These are phyloP conservation scores for Myxozyma udenii DNA, from an alignment of 805 yeast species.

Conservation along the genomic window DNA sequence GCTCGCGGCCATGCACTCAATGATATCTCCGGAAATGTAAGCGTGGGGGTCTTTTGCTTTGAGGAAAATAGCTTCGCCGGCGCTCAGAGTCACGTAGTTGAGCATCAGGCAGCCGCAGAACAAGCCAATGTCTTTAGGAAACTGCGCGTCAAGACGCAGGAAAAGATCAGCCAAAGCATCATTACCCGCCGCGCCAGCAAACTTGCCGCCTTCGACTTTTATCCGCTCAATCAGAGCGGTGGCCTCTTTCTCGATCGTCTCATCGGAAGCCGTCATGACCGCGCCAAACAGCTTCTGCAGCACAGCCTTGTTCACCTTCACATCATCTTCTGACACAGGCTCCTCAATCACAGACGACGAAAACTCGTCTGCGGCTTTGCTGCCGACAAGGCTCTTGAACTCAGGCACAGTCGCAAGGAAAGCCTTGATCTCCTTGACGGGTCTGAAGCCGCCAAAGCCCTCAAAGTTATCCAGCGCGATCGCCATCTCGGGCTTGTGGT, in stretches of 20 bases:
- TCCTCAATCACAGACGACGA: conserved; percentile 14
- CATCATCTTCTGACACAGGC: conserved; percentile 48
- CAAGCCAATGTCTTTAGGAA: conserved; percentile 90
- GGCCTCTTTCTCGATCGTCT: conserved; percentile 55
- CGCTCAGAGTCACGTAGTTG: conserved; percentile 75
- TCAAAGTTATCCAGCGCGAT: conserved; percentile 93
- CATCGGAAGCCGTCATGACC: conserved; percentile 79
- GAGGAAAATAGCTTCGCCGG: conserved; percentile 95
- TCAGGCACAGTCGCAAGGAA: conserved; percentile 75
- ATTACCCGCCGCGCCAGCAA: conserved; percentile 47
- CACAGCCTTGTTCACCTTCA: conserved; percentile 56
- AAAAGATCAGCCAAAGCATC: conserved; percentile 66
- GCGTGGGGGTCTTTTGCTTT: conserved; percentile 99
- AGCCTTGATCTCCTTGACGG: conserved; percentile 69
- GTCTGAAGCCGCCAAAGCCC: conserved; percentile 97
- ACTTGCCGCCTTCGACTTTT: conserved; percentile 53
- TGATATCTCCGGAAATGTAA: conserved; percentile 92
- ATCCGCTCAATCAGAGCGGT: conserved; percentile 66
- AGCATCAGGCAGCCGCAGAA: conserved; percentile 93
- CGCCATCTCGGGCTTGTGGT: conserved; percentile 99
- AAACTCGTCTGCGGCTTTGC: conserved; percentile 47
- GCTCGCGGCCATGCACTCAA: conserved; percentile 99
- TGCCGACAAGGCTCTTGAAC: conserved; percentile 66
- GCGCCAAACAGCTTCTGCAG: conserved; percentile 73
- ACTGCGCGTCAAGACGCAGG: conserved; percentile 75